Percentiles rank a stretch among this genome's conserved stretches.
These are phyloP conservation scores for Colletotrichum theobromicola DNA, from an alignment of 2,329 filamentous ascomycete species.

Conservation along the genomic window DNA sequence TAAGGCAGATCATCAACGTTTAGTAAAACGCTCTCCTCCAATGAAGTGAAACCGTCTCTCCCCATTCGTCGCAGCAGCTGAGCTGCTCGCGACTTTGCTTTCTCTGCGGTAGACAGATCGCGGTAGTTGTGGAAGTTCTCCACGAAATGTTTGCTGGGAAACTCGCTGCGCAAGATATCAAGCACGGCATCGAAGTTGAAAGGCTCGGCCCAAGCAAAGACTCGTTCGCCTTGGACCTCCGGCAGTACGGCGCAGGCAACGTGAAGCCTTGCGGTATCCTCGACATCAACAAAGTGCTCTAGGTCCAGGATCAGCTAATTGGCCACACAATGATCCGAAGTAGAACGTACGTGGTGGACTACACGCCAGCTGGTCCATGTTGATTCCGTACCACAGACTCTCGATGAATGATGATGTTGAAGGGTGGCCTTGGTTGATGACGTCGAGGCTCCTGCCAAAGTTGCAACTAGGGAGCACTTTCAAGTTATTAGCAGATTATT, in stretches of 20 bases:
- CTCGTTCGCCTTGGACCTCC: conserved; percentile 49
- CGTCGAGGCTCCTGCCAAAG: conserved; percentile 28
- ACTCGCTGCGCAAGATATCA: conserved; percentile 26
- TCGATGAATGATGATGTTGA: conserved; percentile 28
- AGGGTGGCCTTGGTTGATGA: conserved; percentile 23
- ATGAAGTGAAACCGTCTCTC: neutral
- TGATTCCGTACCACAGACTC: conserved; percentile 27
- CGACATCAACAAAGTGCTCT: conserved; percentile 53
- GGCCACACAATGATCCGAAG: rapidly evolving
- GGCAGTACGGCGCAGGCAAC: conserved; percentile 54
- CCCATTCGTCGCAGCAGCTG: neutral
- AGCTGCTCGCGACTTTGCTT: neutral
- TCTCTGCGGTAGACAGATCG: neutral
- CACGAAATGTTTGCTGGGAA: conserved; percentile 22
- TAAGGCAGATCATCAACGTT: conserved; percentile 3
- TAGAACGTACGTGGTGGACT: conserved; percentile 4
- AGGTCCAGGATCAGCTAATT: neutral
- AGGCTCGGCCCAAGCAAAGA: conserved; percentile 57
- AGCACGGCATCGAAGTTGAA: conserved; percentile 52
- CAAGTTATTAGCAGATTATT: neutral
- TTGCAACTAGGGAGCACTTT: conserved; percentile 33
- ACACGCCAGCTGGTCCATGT: neutral
- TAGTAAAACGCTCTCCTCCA: neutral
- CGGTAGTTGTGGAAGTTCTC: conserved; percentile 26
- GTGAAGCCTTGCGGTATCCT: conserved; percentile 57